A percentile compares a stretch with the other conserved stretches of the same genome.
These are phyloP conservation scores for Persicaria maculosa DNA, from an alignment of 148 eudicot genomes.

Conservation along the genomic window DNA sequence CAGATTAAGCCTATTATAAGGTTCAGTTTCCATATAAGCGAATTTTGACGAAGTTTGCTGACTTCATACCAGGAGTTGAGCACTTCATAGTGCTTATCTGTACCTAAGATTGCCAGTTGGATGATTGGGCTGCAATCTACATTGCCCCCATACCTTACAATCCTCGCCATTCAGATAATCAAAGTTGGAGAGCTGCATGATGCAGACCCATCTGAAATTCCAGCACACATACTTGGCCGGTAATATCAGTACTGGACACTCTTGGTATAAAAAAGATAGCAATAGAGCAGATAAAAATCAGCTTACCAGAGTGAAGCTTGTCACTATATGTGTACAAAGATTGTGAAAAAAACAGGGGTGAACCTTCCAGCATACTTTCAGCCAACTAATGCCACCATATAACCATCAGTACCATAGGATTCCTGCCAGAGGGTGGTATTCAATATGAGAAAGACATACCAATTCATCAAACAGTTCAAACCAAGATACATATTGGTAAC, in stretches of 20 bases:
- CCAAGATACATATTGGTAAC: too few relatives aligned
- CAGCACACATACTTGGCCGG: slow-evolving; percentile 36
- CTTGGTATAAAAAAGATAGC: slow-evolving; percentile 1
- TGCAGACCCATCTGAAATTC: slow-evolving; percentile 74
- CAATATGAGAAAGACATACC: too few relatives aligned
- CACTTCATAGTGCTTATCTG: slow-evolving; percentile 83
- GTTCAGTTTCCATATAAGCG: slow-evolving; percentile 69
- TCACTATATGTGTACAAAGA: slow-evolving; percentile 53
- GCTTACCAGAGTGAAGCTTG: slow-evolving; percentile 91
- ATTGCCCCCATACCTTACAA: slow-evolving; percentile 59
- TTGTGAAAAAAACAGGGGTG: slow-evolving; percentile 68
- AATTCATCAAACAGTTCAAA: too few relatives aligned
- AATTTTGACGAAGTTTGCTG: slow-evolving; percentile 68
- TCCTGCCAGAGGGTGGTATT: slow-evolving; percentile 29
- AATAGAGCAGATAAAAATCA: not conserved
- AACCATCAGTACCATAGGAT: slow-evolving; percentile 41
- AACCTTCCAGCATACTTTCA: slow-evolving; percentile 91
- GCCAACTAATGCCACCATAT: slow-evolving; percentile 94
- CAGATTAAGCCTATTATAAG: slow-evolving; percentile 77
- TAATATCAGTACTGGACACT: not conserved
- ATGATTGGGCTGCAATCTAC: slow-evolving; percentile 85
- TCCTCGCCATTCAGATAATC: slow-evolving; percentile 78
- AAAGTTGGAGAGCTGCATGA: slow-evolving; percentile 57
- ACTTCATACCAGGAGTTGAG: slow-evolving; percentile 59
- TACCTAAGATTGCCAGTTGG: slow-evolving; percentile 84